Evolutionary conservation across 768 basidiomycete species (phyloP), one percentile per base, ranked within the genome.

Genomic region (Amanita rimosa): DNA sequence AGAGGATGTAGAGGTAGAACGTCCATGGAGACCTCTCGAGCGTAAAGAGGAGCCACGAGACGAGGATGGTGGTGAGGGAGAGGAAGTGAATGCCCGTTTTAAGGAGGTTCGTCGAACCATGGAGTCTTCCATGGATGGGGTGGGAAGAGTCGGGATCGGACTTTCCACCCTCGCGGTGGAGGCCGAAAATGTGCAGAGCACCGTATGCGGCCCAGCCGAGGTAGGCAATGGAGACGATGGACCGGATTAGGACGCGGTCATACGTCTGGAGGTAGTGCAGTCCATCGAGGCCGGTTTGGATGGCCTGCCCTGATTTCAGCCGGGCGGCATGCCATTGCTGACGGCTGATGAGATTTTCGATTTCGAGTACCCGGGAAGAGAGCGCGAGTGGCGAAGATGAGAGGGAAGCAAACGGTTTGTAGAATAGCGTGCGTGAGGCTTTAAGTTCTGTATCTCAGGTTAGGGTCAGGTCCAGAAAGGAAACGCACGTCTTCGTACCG

Each of bases 241-340:
- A 65, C 13, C 80, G 76, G 24, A 93, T 81, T 39, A 91, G 63
- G 26, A 76, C 67, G 14, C 85, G 79, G 58, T 93, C 87, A 60
- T 91, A 92, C 60, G 85, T 90, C 62, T 91, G 84, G 4, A 91
- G 73, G 58, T 91, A 91, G 26, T 80, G 78, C 27, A 89, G 63
- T 0, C 87, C 88, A 33, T 67, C 63, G 4, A 89, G 66, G 5
- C 73, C 69, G 9, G 67, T 55, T 31, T 70, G 52, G 39, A 86
- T 81, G 9, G 89, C 68, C 16, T 72, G 62, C 2, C 65, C 59
- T 1, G 83, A 78, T 19, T 62, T 59, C 9, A 59, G 54, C 29
- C 81, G 74, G 0, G 77, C 78, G n/a, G 69, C 62, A 9, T 58
- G 52, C 72, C 76, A 86, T 3, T 65, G 47, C 26, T 65, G 61